phyloP scores from a whole-genome alignment of 768 basidiomycete genomes.

The Leccinum ochraceum region DNA sequence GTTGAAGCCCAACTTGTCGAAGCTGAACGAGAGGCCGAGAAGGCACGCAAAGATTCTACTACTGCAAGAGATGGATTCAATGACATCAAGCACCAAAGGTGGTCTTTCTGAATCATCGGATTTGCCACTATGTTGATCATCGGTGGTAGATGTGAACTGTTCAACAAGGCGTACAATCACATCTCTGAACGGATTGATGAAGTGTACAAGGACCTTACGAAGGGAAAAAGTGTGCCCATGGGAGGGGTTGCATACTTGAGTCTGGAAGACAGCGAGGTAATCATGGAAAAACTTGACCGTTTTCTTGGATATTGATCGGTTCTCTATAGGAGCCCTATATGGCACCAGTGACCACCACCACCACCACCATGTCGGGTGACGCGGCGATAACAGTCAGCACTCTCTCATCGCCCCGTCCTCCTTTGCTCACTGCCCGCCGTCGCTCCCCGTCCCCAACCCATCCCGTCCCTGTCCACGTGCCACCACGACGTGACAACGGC shows the following conservation, averaged over 20 bases:
- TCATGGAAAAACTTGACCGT: constrained; percentile 31
- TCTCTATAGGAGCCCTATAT: constrained; percentile 67
- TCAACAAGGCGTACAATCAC: constrained; percentile 95
- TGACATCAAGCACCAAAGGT: constrained; percentile 83
- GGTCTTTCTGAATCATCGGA: constrained; percentile 12
- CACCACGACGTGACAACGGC: no score
- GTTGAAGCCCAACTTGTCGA: constrained; percentile 83
- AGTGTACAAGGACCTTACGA: constrained; percentile 97
- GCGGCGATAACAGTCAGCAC: no score
- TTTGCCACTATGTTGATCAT: constrained; percentile 3
- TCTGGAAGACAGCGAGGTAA: constrained; percentile 92
- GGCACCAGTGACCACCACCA: no score
- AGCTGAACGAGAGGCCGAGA: constrained; percentile 91
- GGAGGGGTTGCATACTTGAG: constrained; percentile 97
- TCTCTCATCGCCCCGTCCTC: no score
- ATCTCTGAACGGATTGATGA: constrained; percentile 93
- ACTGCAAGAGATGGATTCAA: constrained; percentile 90
- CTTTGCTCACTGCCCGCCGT: no score
- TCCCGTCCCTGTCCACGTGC: no score
- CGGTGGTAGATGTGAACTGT: constrained; percentile 63
- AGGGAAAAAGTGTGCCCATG: constrained; percentile 90
- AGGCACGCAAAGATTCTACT: constrained; percentile 88
- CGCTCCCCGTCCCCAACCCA: no score
- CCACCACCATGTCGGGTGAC: no score
- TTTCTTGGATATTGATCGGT: constrained; percentile 3